Base-by-base conservation (phyloP, 257 asterid species). In the Gynochthodes officinalis region DNA sequence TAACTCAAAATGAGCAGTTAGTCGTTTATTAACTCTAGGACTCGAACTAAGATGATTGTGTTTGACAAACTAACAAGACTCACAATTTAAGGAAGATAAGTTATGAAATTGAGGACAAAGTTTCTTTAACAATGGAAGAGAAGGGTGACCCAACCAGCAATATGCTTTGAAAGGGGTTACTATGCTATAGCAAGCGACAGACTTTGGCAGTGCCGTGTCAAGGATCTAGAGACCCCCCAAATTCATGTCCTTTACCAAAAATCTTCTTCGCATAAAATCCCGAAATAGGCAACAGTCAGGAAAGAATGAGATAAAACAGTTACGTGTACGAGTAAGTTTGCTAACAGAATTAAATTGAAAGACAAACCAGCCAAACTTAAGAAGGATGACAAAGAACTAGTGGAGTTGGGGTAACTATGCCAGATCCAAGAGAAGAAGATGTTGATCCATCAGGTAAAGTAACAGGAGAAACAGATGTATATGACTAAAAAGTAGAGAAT, bases 241-340 rank as follows among this genome's bases (percentile, higher is more conserved):
- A 71, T 16, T 40, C 33, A 42, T 71, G 32, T 58, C 48, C 59
- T 58, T 58, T 70, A 70, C 54, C 27, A 70, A 70, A 58, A 71
- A 44, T 59, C 43, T 57, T 10, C 19, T 57, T 18, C 18, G 27
- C 59, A 21, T 58, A 72, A 60, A 61, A 60, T 72, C 76, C 21
- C 60, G 69, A 72, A 44, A 61, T 4, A 60, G 30, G 11, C 35
- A 60, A 60, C 18, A 9, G 0, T 60, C 19, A 48, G 32, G 50
- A 48, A 30, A 72, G 15, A 44, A 72, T 42, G 43, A 25, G 52
- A 28, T 7, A 57, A 30, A 71, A 71, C 58, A 71, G 15, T 27
- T 35, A 9, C 40, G 67, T 0, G 5, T 23, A 8, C 19, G 5
- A 28, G 21, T 71, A 11, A 57, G 58, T 18, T 57, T 9, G 18